A percentile compares a stretch with the other conserved stretches of the same genome.
Conservation (phyloP, 1,139 yeast species). For the Suhomyces yuchorum region DNA sequence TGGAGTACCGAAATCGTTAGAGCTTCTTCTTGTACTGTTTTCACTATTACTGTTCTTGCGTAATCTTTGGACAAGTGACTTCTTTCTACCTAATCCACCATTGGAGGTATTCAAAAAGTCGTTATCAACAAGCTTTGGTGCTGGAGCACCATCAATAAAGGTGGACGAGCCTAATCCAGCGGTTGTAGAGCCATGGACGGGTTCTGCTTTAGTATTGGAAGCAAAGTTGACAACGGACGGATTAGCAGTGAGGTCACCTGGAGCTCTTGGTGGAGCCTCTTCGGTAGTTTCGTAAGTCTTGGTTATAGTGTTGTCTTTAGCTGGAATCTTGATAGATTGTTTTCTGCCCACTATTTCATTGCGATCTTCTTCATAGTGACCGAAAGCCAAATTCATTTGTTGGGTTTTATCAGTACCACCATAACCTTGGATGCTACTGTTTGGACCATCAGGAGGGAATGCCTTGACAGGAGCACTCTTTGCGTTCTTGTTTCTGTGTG, state of each 20-base stretch:
- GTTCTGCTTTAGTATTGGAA: slow-evolving; percentile 64
- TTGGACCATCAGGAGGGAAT: slow-evolving; percentile 94
- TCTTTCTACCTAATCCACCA: slow-evolving; percentile 64
- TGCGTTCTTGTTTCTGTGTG: slow-evolving; percentile 83
- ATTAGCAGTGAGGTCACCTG: slow-evolving; percentile 39
- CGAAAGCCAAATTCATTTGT: slow-evolving; percentile 63
- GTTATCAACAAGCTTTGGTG: slow-evolving; percentile 49
- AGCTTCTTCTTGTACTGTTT: slow-evolving; percentile 35
- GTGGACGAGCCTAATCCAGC: slow-evolving; percentile 91
- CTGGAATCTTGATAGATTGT: slow-evolving; percentile 19
- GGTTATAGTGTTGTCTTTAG: slow-evolving; percentile 18
- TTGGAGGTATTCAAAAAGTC: slow-evolving; percentile 28
- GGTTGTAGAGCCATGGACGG: slow-evolving; percentile 82
- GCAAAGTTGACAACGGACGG: slow-evolving; percentile 69
- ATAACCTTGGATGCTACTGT: slow-evolving; percentile 76
- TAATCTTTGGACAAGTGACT: slow-evolving; percentile 71
- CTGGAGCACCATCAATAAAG: slow-evolving; percentile 95
- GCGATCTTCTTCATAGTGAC: slow-evolving; percentile 45
- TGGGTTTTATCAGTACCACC: slow-evolving; percentile 51
- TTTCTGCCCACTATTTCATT: slow-evolving; percentile 41
- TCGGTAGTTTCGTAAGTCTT: slow-evolving; percentile 15
- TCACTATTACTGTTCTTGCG: slow-evolving; percentile 48
- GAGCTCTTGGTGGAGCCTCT: slow-evolving; percentile 19
- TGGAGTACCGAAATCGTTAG: slow-evolving; percentile 30
- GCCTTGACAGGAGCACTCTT: slow-evolving; percentile 92